Evolutionary conservation across 768 basidiomycete species (phyloP), one percentile per base, ranked within the genome.

Genomic region (Ramaria sp.): DNA sequence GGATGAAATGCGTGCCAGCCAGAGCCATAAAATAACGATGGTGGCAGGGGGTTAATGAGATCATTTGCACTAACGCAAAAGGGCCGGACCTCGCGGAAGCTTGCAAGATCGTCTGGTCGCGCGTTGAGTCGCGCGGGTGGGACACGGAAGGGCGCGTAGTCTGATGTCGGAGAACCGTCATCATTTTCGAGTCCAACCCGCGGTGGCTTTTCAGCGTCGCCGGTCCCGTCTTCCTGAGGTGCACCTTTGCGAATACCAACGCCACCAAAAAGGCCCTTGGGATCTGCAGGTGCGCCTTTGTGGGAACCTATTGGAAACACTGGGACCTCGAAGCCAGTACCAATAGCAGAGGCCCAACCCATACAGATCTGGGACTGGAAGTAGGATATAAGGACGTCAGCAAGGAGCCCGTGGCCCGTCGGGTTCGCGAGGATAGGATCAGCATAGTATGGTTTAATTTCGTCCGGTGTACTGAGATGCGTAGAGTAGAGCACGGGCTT

Each of bases 31-130:
- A 98, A 98, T 61, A 97, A 70, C 28, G 88, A 89, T 0, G 85
- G 81, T n/a, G 95, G 95, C 0, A 98, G 76, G 1, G 96, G 96
- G 70, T 98, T 97, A 68, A 99, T 90, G 50, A 98, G 75, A 66
- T 99, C 94, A 68, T 97, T 95, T n/a, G 96, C 96, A 20, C 84
- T 85, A 0, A 90, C 92, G 67, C 96, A 98, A 71, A 77, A 92
- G 6, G 95, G 96, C 37, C 81, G 76, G 49, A 95, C 79, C 67
- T 98, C 96, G 65, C 88, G 80, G 66, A 86, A 95, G 52, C 68
- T 62, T 27, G 65, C 58, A 25, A 73, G 63, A 54, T 69, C 69
- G 56, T 68, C 69, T 3, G 79, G 73, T 1, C 71, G 67, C 12
- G 65, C 78, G 56, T 76, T 78, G 66, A 97, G 83, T 7, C 89